Percentiles rank a stretch among this genome's conserved stretches.
These are phyloP conservation scores for Isatis tinctoria DNA, from an alignment of 345 rosid genomes.

Conservation along the genomic window DNA sequence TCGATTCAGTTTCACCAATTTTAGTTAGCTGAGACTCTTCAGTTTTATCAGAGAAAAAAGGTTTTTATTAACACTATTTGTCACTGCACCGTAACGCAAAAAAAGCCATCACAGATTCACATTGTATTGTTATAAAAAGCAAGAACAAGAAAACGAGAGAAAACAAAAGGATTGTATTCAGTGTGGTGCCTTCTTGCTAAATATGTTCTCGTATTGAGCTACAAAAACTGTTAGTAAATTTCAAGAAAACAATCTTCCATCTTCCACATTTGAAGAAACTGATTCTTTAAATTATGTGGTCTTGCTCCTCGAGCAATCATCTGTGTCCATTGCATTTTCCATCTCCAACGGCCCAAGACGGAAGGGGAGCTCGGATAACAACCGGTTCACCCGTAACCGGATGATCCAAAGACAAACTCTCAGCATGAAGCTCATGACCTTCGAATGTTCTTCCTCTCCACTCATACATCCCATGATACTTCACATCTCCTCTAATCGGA, in stretches of 20 bases:
- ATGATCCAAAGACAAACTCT: slow-evolving; percentile 71
- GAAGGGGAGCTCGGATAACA: slow-evolving; percentile 55
- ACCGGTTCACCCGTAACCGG: slow-evolving; percentile 50
- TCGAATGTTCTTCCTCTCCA: slow-evolving; percentile 58
- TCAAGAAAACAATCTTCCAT: neutral
- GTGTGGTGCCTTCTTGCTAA: neutral
- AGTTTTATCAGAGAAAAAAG: no score
- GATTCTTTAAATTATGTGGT: neutral
- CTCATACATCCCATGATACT: slow-evolving; percentile 75
- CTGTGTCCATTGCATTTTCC: neutral
- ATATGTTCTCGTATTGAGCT: neutral
- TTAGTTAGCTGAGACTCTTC: no score
- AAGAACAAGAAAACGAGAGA: neutral
- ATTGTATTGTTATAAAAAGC: neutral
- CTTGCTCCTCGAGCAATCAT: neutral
- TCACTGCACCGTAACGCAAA: no score
- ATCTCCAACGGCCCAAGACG: slow-evolving; percentile 46
- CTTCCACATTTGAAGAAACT: neutral
- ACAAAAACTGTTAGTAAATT: neutral
- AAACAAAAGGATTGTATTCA: neutral
- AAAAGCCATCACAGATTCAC: no score
- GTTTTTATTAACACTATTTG: no score
- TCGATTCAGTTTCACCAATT: no score
- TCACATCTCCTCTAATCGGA: slow-evolving; percentile 77
- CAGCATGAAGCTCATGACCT: slow-evolving; percentile 83